Evolutionary conservation across 78 protist genomes (phyloP), one percentile per base, ranked within the genome.

Genomic region (Creolimax fragrantissima): DNA sequence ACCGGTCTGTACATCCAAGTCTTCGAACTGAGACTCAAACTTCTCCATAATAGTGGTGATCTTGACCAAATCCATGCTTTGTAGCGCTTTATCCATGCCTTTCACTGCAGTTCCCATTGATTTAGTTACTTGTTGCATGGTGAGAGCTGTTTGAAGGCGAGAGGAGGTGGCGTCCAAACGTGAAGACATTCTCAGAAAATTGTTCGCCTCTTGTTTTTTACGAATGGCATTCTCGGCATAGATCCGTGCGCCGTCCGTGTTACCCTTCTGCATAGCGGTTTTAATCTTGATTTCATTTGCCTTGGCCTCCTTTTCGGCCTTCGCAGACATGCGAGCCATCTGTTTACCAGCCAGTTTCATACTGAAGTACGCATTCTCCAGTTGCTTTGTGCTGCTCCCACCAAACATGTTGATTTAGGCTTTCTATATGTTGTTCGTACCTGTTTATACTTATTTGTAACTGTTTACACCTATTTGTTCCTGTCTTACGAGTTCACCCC

Each of bases 161-260:
- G 96, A 85, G 7, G 99, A 97, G 3, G 98, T 99, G 7, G 98
- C 99, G 43, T 98, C 99, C n/a, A 98, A 24, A 17, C 99, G 92
- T 1, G 96, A 74, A 36, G 97, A 41, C 88, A 98, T 95, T 5
- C 97, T 43, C 47, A 98, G 88, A 41, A 95, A 96, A 90, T 98
- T 98, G 44, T 96, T 81, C 4, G 95, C 24, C 85, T 97, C 97
- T 44, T 95, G 96, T 95, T 98, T 95, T 44, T 97, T 94, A 4
- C 99, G 92, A 66, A 98, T 98, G 7, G 99, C 97, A 89, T 98
- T 98, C 91, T 98, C 98, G 24, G 99, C 99, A 89, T 97, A 96
- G 35, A 98, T 98, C 7, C 98, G 94, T 2, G 99, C 99, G 4
- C 97, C 97, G 4, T 98, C 99, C 85, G 81, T 91, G 94, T 98